Conservation (phyloP, 2,329 filamentous ascomycete species). For the Onygenales sp. region DNA sequence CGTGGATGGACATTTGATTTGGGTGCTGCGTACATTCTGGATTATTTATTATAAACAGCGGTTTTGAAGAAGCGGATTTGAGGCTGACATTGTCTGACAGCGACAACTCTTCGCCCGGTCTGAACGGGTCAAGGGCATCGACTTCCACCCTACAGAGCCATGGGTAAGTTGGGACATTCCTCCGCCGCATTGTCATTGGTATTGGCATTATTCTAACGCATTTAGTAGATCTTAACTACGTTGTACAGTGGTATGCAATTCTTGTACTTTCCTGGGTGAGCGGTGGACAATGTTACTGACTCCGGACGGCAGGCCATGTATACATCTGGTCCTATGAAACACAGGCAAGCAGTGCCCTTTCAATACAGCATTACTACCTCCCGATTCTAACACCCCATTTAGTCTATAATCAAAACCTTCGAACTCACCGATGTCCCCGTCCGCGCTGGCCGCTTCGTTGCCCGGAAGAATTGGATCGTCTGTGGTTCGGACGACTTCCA, state of each 20-base stretch:
- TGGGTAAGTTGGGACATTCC: constrained; percentile 52
- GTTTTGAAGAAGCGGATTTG: constrained; percentile 1
- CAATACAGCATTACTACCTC: background rate
- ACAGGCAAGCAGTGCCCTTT: constrained; percentile 42
- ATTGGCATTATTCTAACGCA: constrained; percentile 15
- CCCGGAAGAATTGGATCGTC: constrained; percentile 98
- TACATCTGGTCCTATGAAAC: constrained; percentile 99
- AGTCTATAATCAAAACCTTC: constrained; percentile 95
- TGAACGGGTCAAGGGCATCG: constrained; percentile 93
- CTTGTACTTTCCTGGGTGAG: background rate
- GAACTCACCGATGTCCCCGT: constrained; percentile 98
- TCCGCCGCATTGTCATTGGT: background rate
- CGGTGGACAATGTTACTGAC: constrained; percentile 4
- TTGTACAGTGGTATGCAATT: constrained; percentile 73
- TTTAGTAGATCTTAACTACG: constrained; percentile 63
- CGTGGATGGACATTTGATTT: constrained; percentile 11
- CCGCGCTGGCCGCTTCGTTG: constrained; percentile 89
- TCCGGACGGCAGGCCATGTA: constrained; percentile 63
- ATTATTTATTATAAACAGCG: constrained; percentile 1
- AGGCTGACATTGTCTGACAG: constrained; percentile 41
- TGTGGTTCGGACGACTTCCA: constrained; percentile 91
- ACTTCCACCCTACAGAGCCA: constrained; percentile 94
- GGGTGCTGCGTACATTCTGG: background rate
- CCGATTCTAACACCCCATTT: constrained; percentile 15
- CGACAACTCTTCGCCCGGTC: constrained; percentile 78